A percentile compares a stretch with the other conserved stretches of the same genome.
phyloP scores from a whole-genome alignment of 2,329 filamentous ascomycete species.

The Colletotrichum agaves region DNA sequence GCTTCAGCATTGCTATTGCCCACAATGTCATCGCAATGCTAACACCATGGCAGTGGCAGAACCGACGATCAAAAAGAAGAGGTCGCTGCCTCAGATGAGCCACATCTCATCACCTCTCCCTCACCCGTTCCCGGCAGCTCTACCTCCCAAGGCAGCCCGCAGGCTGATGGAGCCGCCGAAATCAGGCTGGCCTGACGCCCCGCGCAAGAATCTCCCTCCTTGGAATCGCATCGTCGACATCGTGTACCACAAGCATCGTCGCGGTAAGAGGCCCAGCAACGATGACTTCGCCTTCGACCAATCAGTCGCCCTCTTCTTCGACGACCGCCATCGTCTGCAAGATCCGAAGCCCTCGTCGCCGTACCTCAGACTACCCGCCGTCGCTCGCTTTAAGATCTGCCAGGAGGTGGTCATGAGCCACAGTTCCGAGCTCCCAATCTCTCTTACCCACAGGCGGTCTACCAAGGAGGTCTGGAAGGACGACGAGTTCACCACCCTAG shows the following conservation, averaged over 20 bases:
- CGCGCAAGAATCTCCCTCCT: slow-evolving; percentile 40
- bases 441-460: slow-evolving; percentile 42
- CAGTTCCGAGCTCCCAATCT: slow-evolving; percentile 41
- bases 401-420: slow-evolving; percentile 39
- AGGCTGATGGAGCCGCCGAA: slow-evolving; percentile 22
- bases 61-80: slow-evolving; percentile 52
- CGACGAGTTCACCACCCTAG: slow-evolving; percentile 47
- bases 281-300: slow-evolving; percentile 31
- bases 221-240: slow-evolving; percentile 52
- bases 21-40: not conserved
- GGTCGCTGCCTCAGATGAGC: slow-evolving; percentile 46
- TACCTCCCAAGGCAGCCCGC: slow-evolving; percentile 24
- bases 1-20: not conserved
- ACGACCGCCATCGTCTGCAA: slow-evolving; percentile 32
- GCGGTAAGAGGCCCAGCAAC: slow-evolving; percentile 15
- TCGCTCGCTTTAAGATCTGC: slow-evolving; percentile 44
- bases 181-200: slow-evolving; percentile 44
- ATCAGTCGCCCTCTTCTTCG: slow-evolving; percentile 41
- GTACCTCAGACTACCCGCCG: slow-evolving; percentile 43
- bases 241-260: slow-evolving; percentile 45
- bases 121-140: slow-evolving; percentile 44
- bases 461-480: slow-evolving; percentile 49
- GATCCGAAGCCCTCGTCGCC: not conserved
- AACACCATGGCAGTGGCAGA: slow-evolving; percentile 3
- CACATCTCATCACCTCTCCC: slow-evolving; percentile 49